Conservation (phyloP, 495 filamentous ascomycete genomes). For the Penicillium steckii region DNA sequence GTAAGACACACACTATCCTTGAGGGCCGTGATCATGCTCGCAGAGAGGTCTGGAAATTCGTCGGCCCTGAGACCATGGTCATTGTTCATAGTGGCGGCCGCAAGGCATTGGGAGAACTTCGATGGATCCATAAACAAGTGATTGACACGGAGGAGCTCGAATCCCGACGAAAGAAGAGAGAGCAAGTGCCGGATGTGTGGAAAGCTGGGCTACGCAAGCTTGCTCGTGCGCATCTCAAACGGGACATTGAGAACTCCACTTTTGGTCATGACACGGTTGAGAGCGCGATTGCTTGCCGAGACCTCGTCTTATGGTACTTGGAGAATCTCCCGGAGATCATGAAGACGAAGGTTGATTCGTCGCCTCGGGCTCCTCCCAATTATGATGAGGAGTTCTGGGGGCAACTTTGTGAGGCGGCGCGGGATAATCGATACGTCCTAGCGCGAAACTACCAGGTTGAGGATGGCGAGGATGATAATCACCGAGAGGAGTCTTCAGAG, state of each 20-base stretch:
- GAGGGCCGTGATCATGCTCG: slow-evolving; percentile 32
- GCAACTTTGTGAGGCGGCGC: background rate
- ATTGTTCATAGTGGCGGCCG: slow-evolving; percentile 27
- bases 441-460: background rate
- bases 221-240: slow-evolving; percentile 20
- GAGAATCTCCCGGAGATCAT: background rate
- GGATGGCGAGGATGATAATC: background rate
- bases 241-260: slow-evolving; percentile 28
- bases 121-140: slow-evolving; percentile 23
- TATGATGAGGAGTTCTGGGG: background rate
- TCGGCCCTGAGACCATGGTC: slow-evolving; percentile 35
- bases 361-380: background rate
- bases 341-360: background rate
- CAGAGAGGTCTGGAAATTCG: slow-evolving; percentile 29
- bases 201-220: slow-evolving; percentile 30
- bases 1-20: slow-evolving; percentile 11
- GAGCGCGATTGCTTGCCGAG: slow-evolving; percentile 37
- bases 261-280: slow-evolving; percentile 39
- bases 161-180: background rate
- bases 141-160: slow-evolving; percentile 31
- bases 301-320: slow-evolving; percentile 34
- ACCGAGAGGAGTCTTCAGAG: no score
- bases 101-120: slow-evolving; percentile 28
- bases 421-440: no score
- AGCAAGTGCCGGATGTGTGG: background rate